Base-by-base conservation (phyloP, 768 basidiomycete species). In the Lentinula detonsa region DNA sequence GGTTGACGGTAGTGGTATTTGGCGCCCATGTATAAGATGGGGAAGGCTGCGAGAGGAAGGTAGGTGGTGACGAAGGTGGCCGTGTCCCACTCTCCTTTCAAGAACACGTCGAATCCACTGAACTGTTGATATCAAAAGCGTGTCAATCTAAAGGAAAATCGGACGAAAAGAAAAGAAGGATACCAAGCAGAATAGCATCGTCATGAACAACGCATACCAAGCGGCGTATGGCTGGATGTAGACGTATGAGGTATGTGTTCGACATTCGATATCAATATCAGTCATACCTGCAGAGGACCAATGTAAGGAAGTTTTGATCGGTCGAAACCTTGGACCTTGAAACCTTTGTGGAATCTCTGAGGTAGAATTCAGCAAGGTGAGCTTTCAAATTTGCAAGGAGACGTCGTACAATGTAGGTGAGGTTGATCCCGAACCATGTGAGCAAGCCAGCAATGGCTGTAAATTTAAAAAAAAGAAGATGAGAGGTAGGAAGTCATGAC, bases 41-140 rank as follows among this genome's bases (percentile, higher is more conserved):
- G 91, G 84, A 94, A 93, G 35, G 87, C 57, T n/a, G 69, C 64
- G 5, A 85, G 70, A 21, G 88, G 90, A 48, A 94, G 69, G 72
- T 95, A 97, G 71, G 85, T 92, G 23, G 93, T 93, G 58, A 95
- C 79, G 66, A 96, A 95, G n/a, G 72, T 79, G 34, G 82, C 85
- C 4, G 76, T 77, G 31, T 70, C 68, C 91, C 85, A 88, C 0
- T 73, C 63, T 28, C 71, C 76, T 57, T 71, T 73, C 55, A 85
- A 73, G 78, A 87, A 87, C 46, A 86, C 82, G 2, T 64, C 60
- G 70, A 73, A 83, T 13, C 76, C 81, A 61, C 71, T 79, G 69
- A 83, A 81, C 80, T 81, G 62, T 65, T 49, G 1, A 60, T 13
- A 18, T n/a, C 4, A 15, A 45, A 45, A 8, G 42, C 18, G 18